A percentile compares a stretch with the other conserved stretches of the same genome.
phyloP scores from a whole-genome alignment of 2,329 filamentous ascomycete genomes.

The Podosphaera fusca region DNA sequence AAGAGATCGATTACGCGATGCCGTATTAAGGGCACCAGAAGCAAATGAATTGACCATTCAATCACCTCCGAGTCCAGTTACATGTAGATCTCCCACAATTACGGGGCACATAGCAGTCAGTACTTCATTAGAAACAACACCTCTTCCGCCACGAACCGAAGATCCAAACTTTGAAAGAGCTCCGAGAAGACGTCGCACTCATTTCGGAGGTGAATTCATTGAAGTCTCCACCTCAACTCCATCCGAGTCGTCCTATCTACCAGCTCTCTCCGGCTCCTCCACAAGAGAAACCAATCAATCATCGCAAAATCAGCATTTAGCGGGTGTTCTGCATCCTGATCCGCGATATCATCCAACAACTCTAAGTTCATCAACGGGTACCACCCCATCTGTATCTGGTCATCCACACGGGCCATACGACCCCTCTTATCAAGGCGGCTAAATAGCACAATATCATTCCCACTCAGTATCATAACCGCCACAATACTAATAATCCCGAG shows the following conservation, averaged over 20 bases:
- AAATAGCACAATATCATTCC: too few species aligned
- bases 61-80: conserved; percentile 27
- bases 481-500: too few species aligned
- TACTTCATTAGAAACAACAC: conserved; percentile 5
- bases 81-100: background rate
- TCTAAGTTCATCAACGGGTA: too few species aligned
- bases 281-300: background rate
- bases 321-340: too few species aligned
- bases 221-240: background rate
- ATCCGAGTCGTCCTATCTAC: background rate
- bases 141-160: conserved; percentile 7
- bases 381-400: too few species aligned
- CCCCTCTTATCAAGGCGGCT: too few species aligned
- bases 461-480: too few species aligned
- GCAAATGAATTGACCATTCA: conserved; percentile 28
- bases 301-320: background rate
- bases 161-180: conserved; percentile 9
- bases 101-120: conserved; percentile 1
- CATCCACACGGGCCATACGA: too few species aligned
- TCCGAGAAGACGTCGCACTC: conserved; percentile 14
- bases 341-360: too few species aligned
- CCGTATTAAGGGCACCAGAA: conserved; percentile 35
- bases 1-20: conserved; percentile 45
- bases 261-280: background rate
- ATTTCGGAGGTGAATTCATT: conserved; percentile 13